These are phyloP conservation scores for Botrytis porri DNA, from an alignment of 2,329 filamentous ascomycete genomes.

Conservation along the genomic window DNA sequence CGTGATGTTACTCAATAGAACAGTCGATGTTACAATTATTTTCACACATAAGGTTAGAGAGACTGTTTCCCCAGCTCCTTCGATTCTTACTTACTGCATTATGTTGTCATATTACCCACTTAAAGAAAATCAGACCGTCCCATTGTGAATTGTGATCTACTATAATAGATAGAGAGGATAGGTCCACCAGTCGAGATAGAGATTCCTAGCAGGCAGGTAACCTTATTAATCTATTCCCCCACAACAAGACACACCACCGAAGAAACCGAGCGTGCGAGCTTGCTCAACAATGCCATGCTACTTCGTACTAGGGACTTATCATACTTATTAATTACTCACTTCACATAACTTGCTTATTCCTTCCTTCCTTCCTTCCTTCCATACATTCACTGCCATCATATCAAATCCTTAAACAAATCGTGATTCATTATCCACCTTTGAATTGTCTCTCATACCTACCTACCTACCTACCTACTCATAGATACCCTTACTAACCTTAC, in stretches of 20 bases:
- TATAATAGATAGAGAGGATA: not conserved
- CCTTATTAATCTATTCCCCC: not conserved
- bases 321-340: not conserved
- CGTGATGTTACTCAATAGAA: not conserved
- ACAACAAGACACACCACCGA: not conserved
- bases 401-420: not conserved
- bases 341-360: not conserved
- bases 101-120: constrained; percentile 2
- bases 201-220: not conserved
- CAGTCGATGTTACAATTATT: not conserved
- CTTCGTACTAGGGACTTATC: no score
- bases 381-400: not conserved
- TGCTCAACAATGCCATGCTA: not conserved
- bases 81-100: not conserved
- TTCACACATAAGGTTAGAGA: not conserved
- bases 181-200: not conserved
- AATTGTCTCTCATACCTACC: not conserved
- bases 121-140: not conserved
- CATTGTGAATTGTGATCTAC: not conserved
- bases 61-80: not conserved
- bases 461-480: not conserved
- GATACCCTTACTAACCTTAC: not conserved
- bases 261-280: not conserved
- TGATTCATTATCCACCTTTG: not conserved
- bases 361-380: not conserved